Base-by-base conservation (phyloP, 2,329 filamentous ascomycete species). In the Pleomassaria siparia region DNA sequence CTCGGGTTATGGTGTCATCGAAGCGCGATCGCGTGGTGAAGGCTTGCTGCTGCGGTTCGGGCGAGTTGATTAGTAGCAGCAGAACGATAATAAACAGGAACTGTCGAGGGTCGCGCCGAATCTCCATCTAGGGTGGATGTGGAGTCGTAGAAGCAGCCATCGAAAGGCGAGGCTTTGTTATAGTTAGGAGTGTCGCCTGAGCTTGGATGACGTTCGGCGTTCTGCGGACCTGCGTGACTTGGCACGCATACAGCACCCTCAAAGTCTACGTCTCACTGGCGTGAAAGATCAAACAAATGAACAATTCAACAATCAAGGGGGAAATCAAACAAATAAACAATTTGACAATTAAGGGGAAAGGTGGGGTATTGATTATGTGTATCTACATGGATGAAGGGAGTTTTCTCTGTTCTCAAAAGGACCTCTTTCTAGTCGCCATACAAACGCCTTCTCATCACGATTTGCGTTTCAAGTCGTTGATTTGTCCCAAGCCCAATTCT, bases 1-100 rank as follows among this genome's bases (percentile, higher is more conserved):
- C 80, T 51, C 76, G 72, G 15, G 70, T 69, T 45, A 82, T 68
- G 47, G 77, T 72, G 52, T 77, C 72, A 47, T 80, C 74, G 51
- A 63, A 71, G 40, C 60, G 64, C 39, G 63, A 58, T 44, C 61
- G 62, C 44, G 58, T 56, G 53, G 61, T 63, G 61, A 59, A 69
- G 11, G 56, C 47, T 37, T 62, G 58, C 51, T 65, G 64, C 48
- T 69, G 65, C 33, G 63, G 64, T 40, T 69, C 66, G 21, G 64
- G 64, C 29, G 64, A 67, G 58, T 70, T 71, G 47, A 71, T 60
- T 22, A 71, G 59, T n/a, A 71, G 60, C 4, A 71, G 51, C 15
- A 71, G 60, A 33, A 71, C 61, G 36, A 71, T 69, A 47, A 71
- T 62, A 54, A 69, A 67, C 26, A 71, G 51, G 37, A 71, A 67